Conservation (phyloP, 2,329 filamentous ascomycete genomes). For the Gaeumannomyces sp. region DNA sequence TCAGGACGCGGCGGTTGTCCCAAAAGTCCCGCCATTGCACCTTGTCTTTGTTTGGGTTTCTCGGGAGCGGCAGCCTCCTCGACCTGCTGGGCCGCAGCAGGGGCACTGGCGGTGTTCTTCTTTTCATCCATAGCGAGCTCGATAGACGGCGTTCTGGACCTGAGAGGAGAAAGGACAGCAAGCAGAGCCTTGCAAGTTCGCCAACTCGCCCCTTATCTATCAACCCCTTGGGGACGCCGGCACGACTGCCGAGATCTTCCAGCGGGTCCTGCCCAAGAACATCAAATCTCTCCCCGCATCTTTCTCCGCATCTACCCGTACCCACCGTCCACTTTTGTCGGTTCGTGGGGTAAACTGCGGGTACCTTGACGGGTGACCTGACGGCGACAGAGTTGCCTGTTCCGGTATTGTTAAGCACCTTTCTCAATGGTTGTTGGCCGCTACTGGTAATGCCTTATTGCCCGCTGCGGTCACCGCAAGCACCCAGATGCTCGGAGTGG, state of each 20-base stretch:
- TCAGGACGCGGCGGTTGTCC: conserved; percentile 2
- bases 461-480: background rate
- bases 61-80: too few species aligned
- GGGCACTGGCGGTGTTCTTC: too few species aligned
- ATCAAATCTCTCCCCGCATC: background rate
- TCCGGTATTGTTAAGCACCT: background rate
- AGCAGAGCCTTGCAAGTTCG: too few species aligned
- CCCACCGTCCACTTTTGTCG: too few species aligned
- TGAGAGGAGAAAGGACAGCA: too few species aligned
- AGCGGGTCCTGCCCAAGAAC: background rate
- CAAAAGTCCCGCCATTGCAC: conserved; percentile 2
- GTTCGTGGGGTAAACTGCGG: too few species aligned
- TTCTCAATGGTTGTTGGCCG: too few species aligned
- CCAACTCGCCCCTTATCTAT: background rate
- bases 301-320: background rate
- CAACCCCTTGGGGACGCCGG: too few species aligned
- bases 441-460: background rate
- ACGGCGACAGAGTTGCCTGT: background rate
- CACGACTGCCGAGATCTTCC: background rate
- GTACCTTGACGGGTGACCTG: too few species aligned
- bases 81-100: too few species aligned
- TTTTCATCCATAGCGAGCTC: too few species aligned
- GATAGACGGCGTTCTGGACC: too few species aligned
- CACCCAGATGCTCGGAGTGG: background rate
- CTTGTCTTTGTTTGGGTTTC: background rate